These are phyloP conservation scores for Eucalyptus grandis DNA, from an alignment of 345 rosid species.

Conservation along the genomic window DNA sequence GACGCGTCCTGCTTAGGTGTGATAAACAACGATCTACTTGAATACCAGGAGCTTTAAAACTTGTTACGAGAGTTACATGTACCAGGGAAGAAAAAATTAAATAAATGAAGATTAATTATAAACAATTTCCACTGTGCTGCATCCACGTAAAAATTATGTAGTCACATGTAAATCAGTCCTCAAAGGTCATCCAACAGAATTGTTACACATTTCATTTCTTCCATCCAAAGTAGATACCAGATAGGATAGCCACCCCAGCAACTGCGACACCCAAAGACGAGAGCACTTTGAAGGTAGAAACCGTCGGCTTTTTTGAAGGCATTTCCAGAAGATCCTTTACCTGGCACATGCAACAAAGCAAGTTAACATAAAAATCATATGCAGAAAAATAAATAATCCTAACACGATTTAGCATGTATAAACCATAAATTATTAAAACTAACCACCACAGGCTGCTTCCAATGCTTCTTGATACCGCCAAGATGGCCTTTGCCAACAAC, in stretches of 20 bases:
- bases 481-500: conserved; percentile 99
- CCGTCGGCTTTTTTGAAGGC: conserved; percentile 32
- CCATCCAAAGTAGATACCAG: conserved; percentile 50
- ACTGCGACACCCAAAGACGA: conserved; percentile 56
- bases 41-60: not conserved
- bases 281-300: conserved; percentile 37
- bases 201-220: conserved; percentile 19
- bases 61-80: not conserved
- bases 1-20: not conserved
- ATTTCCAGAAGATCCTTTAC: conserved; percentile 56
- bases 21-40: not conserved
- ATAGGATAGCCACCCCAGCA: conserved; percentile 59
- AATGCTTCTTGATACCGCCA: conserved; percentile 71
- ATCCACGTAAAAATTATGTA: not conserved
- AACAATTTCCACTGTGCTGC: not conserved
- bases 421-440: not conserved
- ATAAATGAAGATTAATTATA: not conserved
- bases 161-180: not conserved
- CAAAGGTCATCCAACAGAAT: not conserved
- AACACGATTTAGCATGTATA: not conserved
- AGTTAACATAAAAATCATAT: not conserved
- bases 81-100: not conserved
- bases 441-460: conserved; percentile 79
- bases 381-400: not conserved
- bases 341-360: conserved; percentile 7